These are phyloP conservation scores for Meyerozyma athensensis DNA, from an alignment of 1,139 yeast genomes.

Conservation along the genomic window DNA sequence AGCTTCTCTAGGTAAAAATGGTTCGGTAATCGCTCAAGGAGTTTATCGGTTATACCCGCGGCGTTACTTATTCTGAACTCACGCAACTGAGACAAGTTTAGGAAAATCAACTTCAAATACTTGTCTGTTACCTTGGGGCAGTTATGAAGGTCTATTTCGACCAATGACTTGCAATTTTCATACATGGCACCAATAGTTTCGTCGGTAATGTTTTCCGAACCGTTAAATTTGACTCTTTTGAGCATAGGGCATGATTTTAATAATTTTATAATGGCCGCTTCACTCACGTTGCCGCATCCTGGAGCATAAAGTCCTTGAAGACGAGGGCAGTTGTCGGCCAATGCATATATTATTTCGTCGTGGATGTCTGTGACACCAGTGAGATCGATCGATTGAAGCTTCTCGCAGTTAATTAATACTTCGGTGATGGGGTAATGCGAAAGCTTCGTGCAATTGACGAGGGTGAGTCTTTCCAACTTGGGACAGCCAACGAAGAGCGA, in stretches of 20 bases:
- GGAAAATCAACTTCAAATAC: constrained; percentile 57
- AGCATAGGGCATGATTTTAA: constrained; percentile 66
- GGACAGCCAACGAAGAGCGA: constrained; percentile 60
- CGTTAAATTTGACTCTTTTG: constrained; percentile 78
- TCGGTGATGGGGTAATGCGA: constrained; percentile 57
- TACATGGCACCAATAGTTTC: constrained; percentile 61
- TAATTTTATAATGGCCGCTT: constrained; percentile 57
- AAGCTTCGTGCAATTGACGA: constrained; percentile 72
- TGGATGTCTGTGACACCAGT: constrained; percentile 70
- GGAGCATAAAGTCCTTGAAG: constrained; percentile 91
- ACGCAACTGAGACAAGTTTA: constrained; percentile 63
- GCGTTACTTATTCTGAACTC: constrained; percentile 82
- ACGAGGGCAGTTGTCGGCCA: constrained; percentile 68
- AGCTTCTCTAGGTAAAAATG: constrained; percentile 46
- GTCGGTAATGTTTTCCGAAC: constrained; percentile 65
- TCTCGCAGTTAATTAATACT: constrained; percentile 60
- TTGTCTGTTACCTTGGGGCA: constrained; percentile 71
- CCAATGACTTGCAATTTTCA: constrained; percentile 67
- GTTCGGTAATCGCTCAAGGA: constrained; percentile 45
- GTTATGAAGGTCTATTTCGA: constrained; percentile 85
- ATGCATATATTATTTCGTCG: constrained; percentile 66
- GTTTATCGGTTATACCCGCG: constrained; percentile 60
- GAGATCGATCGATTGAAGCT: constrained; percentile 81
- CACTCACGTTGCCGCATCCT: constrained; percentile 67
- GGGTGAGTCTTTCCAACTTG: constrained; percentile 77